Percentiles rank a stretch among this genome's conserved stretches.
Conservation (phyloP, 2,329 filamentous ascomycete genomes). For the Sporothrix globosa region DNA sequence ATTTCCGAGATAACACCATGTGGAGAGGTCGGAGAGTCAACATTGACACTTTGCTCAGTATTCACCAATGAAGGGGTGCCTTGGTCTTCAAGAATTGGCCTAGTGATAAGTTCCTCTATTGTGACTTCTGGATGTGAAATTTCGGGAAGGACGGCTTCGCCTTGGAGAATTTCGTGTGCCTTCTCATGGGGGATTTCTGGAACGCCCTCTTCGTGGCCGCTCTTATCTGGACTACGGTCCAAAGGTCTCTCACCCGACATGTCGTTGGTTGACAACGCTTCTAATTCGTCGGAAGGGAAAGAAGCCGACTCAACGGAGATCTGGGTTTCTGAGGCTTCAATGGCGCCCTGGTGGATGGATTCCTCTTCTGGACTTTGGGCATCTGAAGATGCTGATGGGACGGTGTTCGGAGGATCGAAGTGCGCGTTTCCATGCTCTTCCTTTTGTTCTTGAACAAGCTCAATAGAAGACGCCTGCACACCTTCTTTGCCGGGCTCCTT, state of each 20-base stretch:
- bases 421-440: background rate
- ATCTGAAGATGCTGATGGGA: background rate
- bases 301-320: background rate
- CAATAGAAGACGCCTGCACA: background rate
- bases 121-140: background rate
- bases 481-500: background rate
- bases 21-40: too few relatives aligned
- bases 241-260: background rate
- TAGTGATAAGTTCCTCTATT: background rate
- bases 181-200: background rate
- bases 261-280: background rate
- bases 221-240: too few relatives aligned
- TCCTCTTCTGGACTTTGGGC: background rate
- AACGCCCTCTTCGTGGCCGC: background rate
- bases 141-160: background rate
- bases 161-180: background rate
- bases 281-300: background rate
- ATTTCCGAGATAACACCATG: background rate
- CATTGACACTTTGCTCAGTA: background rate
- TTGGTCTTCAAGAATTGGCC: background rate
- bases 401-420: background rate
- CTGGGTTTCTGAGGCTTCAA: background rate
- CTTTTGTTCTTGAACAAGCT: background rate
- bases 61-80: too few relatives aligned
- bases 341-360: background rate